Conservation (phyloP, 75 land plant species). For the Sequoiadendron giganteum region DNA sequence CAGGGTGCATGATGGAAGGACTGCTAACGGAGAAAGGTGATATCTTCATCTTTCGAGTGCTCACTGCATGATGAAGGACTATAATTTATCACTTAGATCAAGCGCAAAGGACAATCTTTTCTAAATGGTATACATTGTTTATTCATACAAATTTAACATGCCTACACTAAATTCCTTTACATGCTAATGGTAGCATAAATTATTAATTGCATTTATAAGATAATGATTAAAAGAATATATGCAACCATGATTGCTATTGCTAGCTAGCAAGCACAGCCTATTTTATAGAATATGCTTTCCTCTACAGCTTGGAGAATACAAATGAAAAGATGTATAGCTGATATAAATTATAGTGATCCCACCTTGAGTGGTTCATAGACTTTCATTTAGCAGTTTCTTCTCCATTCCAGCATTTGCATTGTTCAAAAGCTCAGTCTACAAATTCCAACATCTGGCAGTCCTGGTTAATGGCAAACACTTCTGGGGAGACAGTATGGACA, state of each 20-base stretch:
- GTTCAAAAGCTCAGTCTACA: neutral
- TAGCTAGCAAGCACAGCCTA: neutral
- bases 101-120: neutral
- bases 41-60: constrained; percentile 13
- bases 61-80: constrained; percentile 10
- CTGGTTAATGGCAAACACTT: neutral
- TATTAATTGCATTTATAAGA: neutral
- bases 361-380: neutral
- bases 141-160: neutral
- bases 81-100: neutral
- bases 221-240: neutral
- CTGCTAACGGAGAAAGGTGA: constrained; percentile 11
- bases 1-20: constrained; percentile 4
- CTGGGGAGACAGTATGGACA: neutral
- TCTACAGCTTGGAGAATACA: constrained; percentile 9
- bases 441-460: neutral
- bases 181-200: neutral
- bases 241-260: neutral
- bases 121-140: neutral
- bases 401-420: neutral
- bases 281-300: neutral
- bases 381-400: neutral
- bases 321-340: neutral
- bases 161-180: neutral
- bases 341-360: neutral